These are phyloP conservation scores for Clitopilus hobsonii DNA, from an alignment of 768 basidiomycete genomes.

Conservation along the genomic window DNA sequence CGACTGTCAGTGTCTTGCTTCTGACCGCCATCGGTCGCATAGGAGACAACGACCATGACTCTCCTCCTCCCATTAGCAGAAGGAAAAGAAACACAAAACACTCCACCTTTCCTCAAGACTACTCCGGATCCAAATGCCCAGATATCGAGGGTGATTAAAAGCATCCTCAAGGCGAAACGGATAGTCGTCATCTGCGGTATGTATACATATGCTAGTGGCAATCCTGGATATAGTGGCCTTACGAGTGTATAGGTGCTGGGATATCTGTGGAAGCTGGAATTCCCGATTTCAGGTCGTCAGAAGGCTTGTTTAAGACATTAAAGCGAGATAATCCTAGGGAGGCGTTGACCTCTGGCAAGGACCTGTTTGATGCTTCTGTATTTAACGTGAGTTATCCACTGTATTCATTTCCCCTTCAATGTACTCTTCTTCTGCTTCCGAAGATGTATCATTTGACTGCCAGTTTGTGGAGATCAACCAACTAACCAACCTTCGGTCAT, in stretches of 20 bases:
- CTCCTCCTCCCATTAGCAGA: constrained; percentile 58
- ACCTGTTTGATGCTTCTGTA: constrained; percentile 87
- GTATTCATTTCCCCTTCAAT: too few relatives aligned
- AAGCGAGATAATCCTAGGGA: constrained; percentile 78
- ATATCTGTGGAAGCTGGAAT: constrained; percentile 86
- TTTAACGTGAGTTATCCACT: constrained; percentile 78
- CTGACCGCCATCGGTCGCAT: constrained; percentile 12
- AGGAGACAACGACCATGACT: constrained; percentile 41
- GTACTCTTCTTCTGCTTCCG: too few relatives aligned
- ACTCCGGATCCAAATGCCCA: constrained; percentile 43
- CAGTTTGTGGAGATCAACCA: background rate
- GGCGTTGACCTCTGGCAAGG: constrained; percentile 69
- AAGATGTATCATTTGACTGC: too few relatives aligned
- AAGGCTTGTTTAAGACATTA: constrained; percentile 74
- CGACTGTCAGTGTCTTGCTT: constrained; percentile 5
- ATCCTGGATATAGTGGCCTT: background rate
- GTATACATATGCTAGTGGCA: constrained; percentile 20
- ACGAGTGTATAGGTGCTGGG: constrained; percentile 61
- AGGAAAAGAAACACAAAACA: constrained; percentile 37
- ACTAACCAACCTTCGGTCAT: constrained; percentile 4
- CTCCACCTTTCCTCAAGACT: constrained; percentile 51
- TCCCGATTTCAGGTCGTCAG: constrained; percentile 82
- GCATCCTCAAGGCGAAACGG: constrained; percentile 74
- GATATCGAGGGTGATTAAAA: constrained; percentile 50
- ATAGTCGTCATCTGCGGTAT: constrained; percentile 85